These are phyloP conservation scores for Xerophyta viscosa DNA, from an alignment of 106 monocot species.

Conservation along the genomic window DNA sequence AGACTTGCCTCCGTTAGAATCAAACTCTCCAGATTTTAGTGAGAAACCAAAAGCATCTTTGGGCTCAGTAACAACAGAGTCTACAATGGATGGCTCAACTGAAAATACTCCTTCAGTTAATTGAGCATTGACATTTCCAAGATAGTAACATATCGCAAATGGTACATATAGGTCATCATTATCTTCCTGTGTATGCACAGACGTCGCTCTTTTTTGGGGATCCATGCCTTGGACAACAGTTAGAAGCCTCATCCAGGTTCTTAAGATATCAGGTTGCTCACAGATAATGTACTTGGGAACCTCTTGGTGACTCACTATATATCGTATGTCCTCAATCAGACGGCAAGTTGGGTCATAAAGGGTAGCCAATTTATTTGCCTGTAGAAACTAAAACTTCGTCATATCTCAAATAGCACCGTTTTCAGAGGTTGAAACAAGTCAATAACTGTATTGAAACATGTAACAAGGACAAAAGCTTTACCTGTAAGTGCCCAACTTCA, in stretches of 20 bases:
- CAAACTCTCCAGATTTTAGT: neutral
- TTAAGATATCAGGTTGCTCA: constrained; percentile 54
- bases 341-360: constrained; percentile 36
- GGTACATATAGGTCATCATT: constrained; percentile 37
- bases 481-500: constrained; percentile 46
- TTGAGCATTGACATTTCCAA: constrained; percentile 49
- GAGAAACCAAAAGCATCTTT: constrained; percentile 8
- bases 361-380: constrained; percentile 60
- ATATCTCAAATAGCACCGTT: no score
- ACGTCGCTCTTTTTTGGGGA: constrained; percentile 59
- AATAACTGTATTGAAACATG: no score
- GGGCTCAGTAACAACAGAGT: constrained; percentile 4
- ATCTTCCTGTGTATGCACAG: constrained; percentile 61
- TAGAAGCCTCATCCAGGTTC: constrained; percentile 58
- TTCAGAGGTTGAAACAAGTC: no score
- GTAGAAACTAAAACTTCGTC: no score
- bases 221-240: constrained; percentile 75
- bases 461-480: no score
- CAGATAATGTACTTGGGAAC: constrained; percentile 45
- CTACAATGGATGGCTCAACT: constrained; percentile 9
- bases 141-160: constrained; percentile 45
- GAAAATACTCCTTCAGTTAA: constrained; percentile 59
- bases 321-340: constrained; percentile 65
- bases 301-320: constrained; percentile 58
- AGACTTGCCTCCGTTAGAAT: neutral